phyloP scores from a whole-genome alignment of 257 asterid species.

The Rauvolfia tetraphylla region DNA sequence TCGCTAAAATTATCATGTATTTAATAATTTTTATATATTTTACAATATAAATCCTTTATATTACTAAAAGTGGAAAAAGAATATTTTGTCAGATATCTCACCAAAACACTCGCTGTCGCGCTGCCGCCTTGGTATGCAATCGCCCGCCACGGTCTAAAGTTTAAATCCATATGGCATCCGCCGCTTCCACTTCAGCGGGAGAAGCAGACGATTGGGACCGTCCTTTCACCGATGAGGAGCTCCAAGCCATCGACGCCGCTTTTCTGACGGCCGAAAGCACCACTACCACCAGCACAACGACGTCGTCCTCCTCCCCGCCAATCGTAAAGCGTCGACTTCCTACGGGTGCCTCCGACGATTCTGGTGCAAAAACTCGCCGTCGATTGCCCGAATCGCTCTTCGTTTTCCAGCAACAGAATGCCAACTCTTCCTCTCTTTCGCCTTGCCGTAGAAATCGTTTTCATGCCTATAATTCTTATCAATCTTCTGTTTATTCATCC shows the following conservation, averaged over 20 bases:
- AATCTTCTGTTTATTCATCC: constrained; percentile 18
- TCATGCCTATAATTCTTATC: constrained; percentile 4
- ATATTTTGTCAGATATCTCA: too few relatives aligned
- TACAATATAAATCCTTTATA: too few relatives aligned
- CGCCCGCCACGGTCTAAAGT: not conserved
- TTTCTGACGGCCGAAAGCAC: constrained; percentile 30
- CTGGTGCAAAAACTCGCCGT: constrained; percentile 43
- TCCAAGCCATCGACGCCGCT: constrained; percentile 61
- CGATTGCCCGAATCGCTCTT: constrained; percentile 76
- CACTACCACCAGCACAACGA: not conserved
- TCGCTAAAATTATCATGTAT: too few relatives aligned
- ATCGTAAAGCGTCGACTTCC: constrained; percentile 29
- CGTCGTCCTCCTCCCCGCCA: constrained; percentile 16
- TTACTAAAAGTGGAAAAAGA: too few relatives aligned
- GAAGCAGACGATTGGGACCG: constrained; percentile 47
- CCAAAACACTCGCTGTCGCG: too few relatives aligned
- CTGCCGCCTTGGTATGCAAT: not conserved
- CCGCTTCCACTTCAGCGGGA: not conserved
- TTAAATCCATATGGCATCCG: not conserved
- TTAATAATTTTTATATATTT: too few relatives aligned
- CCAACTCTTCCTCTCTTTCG: constrained; percentile 26
- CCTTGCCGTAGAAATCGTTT: constrained; percentile 37
- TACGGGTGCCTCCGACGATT: constrained; percentile 14
- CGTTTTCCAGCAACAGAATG: constrained; percentile 30
- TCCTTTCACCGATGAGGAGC: constrained; percentile 71